Conservation (phyloP, 352 stramenopile genomes). For the Phytophthora tentaculata region DNA sequence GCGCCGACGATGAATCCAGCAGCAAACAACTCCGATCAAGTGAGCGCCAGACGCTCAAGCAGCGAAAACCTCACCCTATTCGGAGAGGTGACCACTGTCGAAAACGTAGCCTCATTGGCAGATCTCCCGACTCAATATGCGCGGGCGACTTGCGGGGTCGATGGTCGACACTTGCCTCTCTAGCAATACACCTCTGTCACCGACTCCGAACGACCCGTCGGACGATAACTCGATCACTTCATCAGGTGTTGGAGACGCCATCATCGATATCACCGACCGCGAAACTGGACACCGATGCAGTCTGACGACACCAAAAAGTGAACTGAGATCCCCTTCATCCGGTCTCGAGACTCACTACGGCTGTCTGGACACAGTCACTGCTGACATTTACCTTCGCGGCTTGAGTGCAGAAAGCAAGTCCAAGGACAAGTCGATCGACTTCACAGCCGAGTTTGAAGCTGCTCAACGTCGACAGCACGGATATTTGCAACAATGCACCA, state of each 20-base stretch:
- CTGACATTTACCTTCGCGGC: neutral
- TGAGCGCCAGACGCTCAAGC: neutral
- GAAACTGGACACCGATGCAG: constrained; percentile 17
- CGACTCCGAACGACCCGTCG: constrained; percentile 14
- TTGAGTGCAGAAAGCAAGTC: constrained; percentile 13
- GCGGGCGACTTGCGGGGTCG: constrained; percentile 13
- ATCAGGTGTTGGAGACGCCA: constrained; percentile 20
- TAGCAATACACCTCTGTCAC: constrained; percentile 26
- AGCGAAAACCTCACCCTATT: constrained; percentile 12
- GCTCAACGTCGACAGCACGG: constrained; percentile 25
- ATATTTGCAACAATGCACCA: constrained; percentile 42
- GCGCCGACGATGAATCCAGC: neutral
- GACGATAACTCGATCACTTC: constrained; percentile 8
- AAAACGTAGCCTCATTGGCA: neutral
- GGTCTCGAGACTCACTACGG: constrained; percentile 19
- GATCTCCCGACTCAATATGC: constrained; percentile 14
- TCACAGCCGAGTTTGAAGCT: constrained; percentile 22
- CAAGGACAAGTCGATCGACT: constrained; percentile 26
- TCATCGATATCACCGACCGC: constrained; percentile 12
- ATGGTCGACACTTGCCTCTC: constrained; percentile 33
- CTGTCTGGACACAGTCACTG: constrained; percentile 10
- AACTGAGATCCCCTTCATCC: constrained; percentile 23
- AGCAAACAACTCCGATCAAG: neutral
- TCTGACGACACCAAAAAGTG: constrained; percentile 22
- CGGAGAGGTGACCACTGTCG: constrained; percentile 10